Evolutionary conservation across 1,284 basidiomycete species (phyloP).

Genomic region (Rhizopogon parksii): DNA sequence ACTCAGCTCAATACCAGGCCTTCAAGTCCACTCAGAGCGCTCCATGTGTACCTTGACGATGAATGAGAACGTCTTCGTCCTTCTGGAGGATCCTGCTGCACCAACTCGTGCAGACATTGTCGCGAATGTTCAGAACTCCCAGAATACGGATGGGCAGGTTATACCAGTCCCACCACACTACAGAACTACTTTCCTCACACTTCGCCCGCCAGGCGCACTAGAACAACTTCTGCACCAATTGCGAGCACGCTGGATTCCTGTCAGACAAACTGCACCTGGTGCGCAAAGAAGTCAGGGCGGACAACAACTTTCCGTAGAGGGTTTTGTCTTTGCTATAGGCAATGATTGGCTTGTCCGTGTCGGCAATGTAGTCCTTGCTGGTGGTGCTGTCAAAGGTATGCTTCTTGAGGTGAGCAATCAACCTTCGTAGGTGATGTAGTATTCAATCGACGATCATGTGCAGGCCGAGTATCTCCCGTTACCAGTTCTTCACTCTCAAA

Average conservation of each 20-base stretch:
- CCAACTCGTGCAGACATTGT: conserved; percentile 58
- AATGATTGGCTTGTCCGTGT: conserved; percentile 74
- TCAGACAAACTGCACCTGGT: conserved; percentile 43
- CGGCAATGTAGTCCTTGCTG: conserved; percentile 67
- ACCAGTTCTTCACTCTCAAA: conserved; percentile 52
- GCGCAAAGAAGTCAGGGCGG: conserved; percentile 44
- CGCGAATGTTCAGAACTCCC: conserved; percentile 26
- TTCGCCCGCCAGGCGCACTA: conserved; percentile 61
- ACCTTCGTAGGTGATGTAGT: neutral
- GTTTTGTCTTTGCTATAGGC: conserved; percentile 62
- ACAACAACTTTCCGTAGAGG: conserved; percentile 64
- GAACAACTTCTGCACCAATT: conserved; percentile 67
- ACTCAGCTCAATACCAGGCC: conserved; percentile 44
- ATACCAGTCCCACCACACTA: conserved; percentile 50
- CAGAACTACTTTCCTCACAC: conserved; percentile 65
- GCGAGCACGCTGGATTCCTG: conserved; percentile 66
- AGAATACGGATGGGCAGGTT: conserved; percentile 33
- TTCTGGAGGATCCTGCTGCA: conserved; percentile 65
- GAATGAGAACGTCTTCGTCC: conserved; percentile 70
- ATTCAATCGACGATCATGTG: conserved; percentile 4
- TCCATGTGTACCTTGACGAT: conserved; percentile 68
- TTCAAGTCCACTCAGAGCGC: conserved; percentile 50
- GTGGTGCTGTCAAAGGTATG: conserved; percentile 71
- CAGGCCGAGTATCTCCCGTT: conserved; percentile 75
- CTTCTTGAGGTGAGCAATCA: conserved; percentile 55